Conservation (phyloP, 1,139 yeast genomes). For the Geotrichum histeridarum region DNA sequence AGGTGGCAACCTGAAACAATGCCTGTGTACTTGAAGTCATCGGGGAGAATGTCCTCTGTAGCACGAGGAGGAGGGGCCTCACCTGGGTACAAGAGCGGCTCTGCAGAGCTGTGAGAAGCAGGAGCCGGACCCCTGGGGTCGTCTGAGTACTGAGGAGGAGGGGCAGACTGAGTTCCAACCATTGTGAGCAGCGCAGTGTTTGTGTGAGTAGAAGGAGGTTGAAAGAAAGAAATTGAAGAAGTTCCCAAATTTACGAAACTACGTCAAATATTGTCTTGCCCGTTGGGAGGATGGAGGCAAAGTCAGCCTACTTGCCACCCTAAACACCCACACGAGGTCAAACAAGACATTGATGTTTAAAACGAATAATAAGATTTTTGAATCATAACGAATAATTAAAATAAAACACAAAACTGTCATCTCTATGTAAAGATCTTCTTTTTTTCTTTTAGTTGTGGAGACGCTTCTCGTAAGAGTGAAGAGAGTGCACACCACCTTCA, state of each 20-base stretch:
- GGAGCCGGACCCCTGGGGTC: not conserved
- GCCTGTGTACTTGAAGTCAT: slow-evolving; percentile 80
- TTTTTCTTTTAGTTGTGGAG: slow-evolving; percentile 60
- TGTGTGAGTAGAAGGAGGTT: not conserved
- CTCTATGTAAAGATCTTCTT: not conserved
- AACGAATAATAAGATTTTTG: no score
- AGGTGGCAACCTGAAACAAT: slow-evolving; percentile 74
- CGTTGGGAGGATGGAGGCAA: no score
- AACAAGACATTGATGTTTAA: no score
- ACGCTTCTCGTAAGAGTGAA: slow-evolving; percentile 96
- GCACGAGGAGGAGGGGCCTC: slow-evolving; percentile 11
- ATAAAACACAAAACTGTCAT: not conserved
- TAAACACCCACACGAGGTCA: no score
- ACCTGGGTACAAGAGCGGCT: slow-evolving; percentile 19
- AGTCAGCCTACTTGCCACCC: no score
- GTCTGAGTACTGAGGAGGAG: slow-evolving; percentile 21
- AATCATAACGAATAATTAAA: not conserved
- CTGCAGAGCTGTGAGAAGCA: slow-evolving; percentile 15
- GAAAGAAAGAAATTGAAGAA: no score
- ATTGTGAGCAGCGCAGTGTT: not conserved
- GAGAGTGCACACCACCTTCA: slow-evolving; percentile 97
- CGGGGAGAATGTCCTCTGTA: slow-evolving; percentile 40
- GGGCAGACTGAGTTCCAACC: slow-evolving; percentile 6
- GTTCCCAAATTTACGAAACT: no score
- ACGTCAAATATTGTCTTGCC: no score